Conservation (phyloP, 192 early-diverging fungal species). For the Podila verticillata region DNA sequence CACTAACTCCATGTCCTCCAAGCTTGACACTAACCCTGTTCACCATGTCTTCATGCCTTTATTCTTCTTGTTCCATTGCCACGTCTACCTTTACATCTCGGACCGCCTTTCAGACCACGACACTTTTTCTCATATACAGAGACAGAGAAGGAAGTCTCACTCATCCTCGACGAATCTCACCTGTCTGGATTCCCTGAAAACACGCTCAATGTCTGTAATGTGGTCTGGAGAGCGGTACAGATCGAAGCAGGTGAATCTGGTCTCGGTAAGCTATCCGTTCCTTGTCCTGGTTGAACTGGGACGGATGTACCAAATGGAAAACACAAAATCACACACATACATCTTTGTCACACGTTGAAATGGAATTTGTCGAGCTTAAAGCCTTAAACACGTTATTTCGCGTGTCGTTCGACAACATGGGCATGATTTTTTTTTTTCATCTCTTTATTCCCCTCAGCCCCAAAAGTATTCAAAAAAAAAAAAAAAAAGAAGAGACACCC, state of each 20-base stretch:
- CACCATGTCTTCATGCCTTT: no score
- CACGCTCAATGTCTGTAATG: conserved; percentile 36
- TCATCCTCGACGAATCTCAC: conserved; percentile 45
- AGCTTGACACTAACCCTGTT: no score
- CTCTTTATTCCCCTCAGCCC: background rate
- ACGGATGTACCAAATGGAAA: background rate
- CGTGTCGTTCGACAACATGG: background rate
- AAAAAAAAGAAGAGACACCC: no score
- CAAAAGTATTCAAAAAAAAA: no score
- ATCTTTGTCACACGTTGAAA: background rate
- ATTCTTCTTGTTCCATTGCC: conserved; percentile 1
- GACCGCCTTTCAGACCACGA: conserved; percentile 8
- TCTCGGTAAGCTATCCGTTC: conserved; percentile 34
- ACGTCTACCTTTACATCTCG: background rate
- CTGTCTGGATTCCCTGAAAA: conserved; percentile 41
- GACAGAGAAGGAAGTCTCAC: conserved; percentile 43
- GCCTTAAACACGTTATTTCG: background rate
- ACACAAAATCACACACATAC: background rate
- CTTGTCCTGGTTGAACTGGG: no score
- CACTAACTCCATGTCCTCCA: no score
- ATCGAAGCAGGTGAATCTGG: conserved; percentile 51
- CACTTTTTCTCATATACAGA: conserved; percentile 50
- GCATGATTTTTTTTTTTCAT: background rate
- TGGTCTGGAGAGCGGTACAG: conserved; percentile 44
- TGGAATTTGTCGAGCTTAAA: background rate